Evolutionary conservation across 768 basidiomycete species (phyloP), one percentile per base, ranked within the genome.

Genomic region (Tulasnella sp.): DNA sequence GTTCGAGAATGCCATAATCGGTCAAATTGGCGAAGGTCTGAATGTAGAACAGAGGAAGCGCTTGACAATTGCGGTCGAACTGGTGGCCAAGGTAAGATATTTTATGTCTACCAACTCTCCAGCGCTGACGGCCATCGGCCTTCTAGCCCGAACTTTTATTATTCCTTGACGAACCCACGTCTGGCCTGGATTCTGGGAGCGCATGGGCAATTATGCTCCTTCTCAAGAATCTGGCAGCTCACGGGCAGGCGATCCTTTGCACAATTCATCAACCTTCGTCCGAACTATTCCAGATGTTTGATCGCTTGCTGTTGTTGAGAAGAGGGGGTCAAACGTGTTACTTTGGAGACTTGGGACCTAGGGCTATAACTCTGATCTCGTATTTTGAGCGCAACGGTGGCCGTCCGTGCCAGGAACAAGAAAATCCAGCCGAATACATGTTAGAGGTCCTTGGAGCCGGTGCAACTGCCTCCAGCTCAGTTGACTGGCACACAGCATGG

Each of bases 251-350:
- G 27, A 89, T 92, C 57, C 68, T 92, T n/a, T 91, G 88, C 79
- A 92, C 85, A 70, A 88, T 91, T 57, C 87, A 89, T 56, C 88
- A 84, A 69, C 88, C 88, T 3, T 88, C 86, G 22, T 83, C 83
- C 2, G 78, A 89, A 59, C 68, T 90, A 22, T 92, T 90, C 69
- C 76, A 84, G 58, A 75, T 75, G 33, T 91, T 91, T 56, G 89
- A 92, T 59, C 67, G 81, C 27, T 67, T 93, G 1, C 67, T 92
- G 6, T 71, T 93, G 0, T 70, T 93, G 3, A 73, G 77, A 37
- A 76, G 77, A 57, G 89, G 90, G 10, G 90, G 90, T 20, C 65
- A 81, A 58, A 79, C 72, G 3, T 80, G 80, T 6, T 86, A 82
- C 64, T 82, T 81, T 56, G 81, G 82, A 8, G 78, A 84, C 46